Base-by-base conservation (phyloP, 768 basidiomycete species). In the Gloeostereum incarnatum region DNA sequence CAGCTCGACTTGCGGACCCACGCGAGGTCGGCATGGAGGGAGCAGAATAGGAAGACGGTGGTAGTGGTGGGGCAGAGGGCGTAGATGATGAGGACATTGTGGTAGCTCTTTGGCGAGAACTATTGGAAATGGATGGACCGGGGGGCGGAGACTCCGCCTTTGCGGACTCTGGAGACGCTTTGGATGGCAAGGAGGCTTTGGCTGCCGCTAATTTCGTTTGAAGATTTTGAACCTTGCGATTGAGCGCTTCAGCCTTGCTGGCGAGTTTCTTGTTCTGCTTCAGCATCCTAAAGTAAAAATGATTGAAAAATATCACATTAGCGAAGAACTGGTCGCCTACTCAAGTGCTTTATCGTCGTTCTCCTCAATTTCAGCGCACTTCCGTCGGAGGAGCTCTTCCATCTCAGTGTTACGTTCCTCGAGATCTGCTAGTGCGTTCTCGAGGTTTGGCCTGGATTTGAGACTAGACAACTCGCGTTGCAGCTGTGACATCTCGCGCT, bases 341-440 rank as follows among this genome's bases (percentile, higher is more conserved):
- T 81, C 81, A 43, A 89, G 73, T 36, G 78, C 74, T 24, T 74
- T 74, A 51, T 90, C 87, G 48, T 90, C 86, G 40, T 89, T 84
- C 48, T 81, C 83, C 51, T 89, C 86, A 40, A 89, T 85, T 59
- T 89, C 86, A 10, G 66, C 56, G 43, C 79, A 83, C 56, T 87
- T 89, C 30, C 58, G 63, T 40, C 67, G 68, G 31, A 89, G 59
- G 31, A 85, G 60, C 31, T 77, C 75, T 47, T 89, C 86, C 78
- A 87, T 80, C 53, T 87, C 82, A 24, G 62, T 68, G 48, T 78
- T 82, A 45, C 71, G 74, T 50, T 83, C 81, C 50, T 79, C 71
- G 25, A 88, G 62, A 40, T 81, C 76, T 2, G 59, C 59, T 6
- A 87, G 52, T 14, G 65, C 68, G 5, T 67, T 61, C 40, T 73